phyloP scores from a whole-genome alignment of 202 grass and related monocot species.

The Schoenoplectus triqueter region DNA sequence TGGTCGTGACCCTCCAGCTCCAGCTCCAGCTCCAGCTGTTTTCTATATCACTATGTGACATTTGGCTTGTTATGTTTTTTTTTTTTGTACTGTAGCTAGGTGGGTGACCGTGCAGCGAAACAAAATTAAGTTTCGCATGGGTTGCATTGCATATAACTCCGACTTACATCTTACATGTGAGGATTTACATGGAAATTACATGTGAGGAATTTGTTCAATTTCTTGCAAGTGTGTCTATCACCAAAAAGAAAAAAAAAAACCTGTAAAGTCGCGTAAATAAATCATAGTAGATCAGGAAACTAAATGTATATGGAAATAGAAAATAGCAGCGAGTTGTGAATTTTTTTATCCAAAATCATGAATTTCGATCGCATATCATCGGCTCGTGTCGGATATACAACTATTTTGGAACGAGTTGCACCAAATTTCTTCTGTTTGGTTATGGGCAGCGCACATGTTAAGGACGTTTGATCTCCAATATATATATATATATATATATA shows the following conservation, averaged over 20 bases:
- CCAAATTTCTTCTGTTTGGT: too few species aligned
- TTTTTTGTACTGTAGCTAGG: conserved; percentile 26
- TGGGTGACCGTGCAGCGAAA: not conserved
- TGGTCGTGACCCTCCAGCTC: too few species aligned
- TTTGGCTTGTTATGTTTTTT: conserved; percentile 36
- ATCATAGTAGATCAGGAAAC: not conserved
- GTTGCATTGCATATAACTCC: not conserved
- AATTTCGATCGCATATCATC: too few species aligned
- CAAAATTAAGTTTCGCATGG: not conserved
- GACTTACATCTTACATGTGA: not conserved
- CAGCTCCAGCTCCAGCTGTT: too few species aligned
- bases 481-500: too few species aligned
- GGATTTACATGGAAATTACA: not conserved
- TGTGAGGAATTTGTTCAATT: conserved; percentile 16
- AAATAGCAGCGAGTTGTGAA: not conserved
- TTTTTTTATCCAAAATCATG: not conserved
- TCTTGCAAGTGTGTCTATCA: not conserved
- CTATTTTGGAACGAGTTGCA: too few species aligned
- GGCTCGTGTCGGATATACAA: too few species aligned
- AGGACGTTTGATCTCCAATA: too few species aligned
- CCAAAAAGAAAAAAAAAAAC: not conserved
- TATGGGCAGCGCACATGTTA: too few species aligned
- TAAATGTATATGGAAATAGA: not conserved
- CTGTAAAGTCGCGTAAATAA: not conserved
- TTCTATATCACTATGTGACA: not conserved